phyloP scores from a whole-genome alignment of 2,329 filamentous ascomycete species.

The Tolypocladium endophyticum region DNA sequence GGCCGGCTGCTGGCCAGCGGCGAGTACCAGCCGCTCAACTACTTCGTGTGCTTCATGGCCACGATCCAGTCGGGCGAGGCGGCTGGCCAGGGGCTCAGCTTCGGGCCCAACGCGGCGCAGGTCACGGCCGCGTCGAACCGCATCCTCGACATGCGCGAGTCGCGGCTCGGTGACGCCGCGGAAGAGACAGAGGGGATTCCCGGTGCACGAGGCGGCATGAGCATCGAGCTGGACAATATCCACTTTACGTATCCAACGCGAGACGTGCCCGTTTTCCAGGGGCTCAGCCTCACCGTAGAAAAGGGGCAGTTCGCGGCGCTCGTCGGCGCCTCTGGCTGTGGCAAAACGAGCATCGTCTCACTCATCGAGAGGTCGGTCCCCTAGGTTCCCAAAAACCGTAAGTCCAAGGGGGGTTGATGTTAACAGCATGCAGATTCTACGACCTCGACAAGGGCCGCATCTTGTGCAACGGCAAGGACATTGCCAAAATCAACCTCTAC shows the following conservation, averaged over 20 bases:
- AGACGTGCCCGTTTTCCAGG: conserved; percentile 45
- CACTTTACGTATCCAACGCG: conserved; percentile 52
- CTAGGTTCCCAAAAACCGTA: background rate
- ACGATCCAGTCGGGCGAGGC: conserved; percentile 58
- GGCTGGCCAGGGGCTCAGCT: conserved; percentile 57
- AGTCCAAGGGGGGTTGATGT: no score
- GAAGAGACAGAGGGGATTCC: conserved; percentile 26
- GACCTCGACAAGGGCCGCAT: conserved; percentile 54
- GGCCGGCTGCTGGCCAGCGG: conserved; percentile 42
- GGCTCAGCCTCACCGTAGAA: conserved; percentile 52
- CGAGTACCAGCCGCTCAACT: conserved; percentile 35
- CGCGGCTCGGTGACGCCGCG: conserved; percentile 22
- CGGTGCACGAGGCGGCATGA: conserved; percentile 36
- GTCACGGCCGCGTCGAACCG: conserved; percentile 48
- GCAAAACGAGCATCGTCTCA: conserved; percentile 62
- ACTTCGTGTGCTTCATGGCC: conserved; percentile 53
- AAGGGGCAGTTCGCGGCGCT: conserved; percentile 62
- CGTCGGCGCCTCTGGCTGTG: conserved; percentile 60
- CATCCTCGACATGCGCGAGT: conserved; percentile 42
- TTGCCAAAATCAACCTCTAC: conserved; percentile 46
- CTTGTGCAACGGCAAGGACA: conserved; percentile 50
- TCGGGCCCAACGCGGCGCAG: conserved; percentile 54
- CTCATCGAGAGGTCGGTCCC: conserved; percentile 38
- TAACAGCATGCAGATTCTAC: conserved; percentile 47
- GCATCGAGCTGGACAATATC: conserved; percentile 45